A percentile compares a stretch with the other conserved stretches of the same genome.
Evolutionary conservation across 768 basidiomycete species (phyloP).

Genomic region (Mycena metata): DNA sequence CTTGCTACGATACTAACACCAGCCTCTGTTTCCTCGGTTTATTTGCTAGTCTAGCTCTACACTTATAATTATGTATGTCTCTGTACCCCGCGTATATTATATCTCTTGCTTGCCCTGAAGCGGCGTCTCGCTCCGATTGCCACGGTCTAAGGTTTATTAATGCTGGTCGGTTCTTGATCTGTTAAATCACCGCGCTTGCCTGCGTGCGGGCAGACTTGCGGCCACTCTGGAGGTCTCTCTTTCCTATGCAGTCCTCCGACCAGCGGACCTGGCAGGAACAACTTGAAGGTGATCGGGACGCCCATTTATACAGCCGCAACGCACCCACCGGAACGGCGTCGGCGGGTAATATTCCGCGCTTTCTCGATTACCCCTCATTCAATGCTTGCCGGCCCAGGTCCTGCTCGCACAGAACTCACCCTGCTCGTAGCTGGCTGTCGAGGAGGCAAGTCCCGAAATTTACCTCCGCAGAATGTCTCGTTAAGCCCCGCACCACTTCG

Average conservation of each 20-base stretch:
- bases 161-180: constrained; percentile 42
- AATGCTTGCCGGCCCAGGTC: constrained; percentile 23
- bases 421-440: constrained; percentile 87
- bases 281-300: constrained; percentile 43
- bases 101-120: constrained; percentile 3
- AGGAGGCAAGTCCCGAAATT: constrained; percentile 63
- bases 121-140: constrained; percentile 63
- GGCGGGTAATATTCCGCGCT: constrained; percentile 33
- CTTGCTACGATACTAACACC: constrained; percentile 16
- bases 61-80: constrained; percentile 8
- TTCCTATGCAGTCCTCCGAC: constrained; percentile 74
- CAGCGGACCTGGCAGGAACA: constrained; percentile 60
- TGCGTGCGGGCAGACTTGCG: constrained; percentile 69
- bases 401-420: constrained; percentile 56
- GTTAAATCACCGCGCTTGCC: constrained; percentile 74
- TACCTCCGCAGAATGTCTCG: constrained; percentile 35
- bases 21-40: constrained; percentile 14
- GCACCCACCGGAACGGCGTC: constrained; percentile 18
- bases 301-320: constrained; percentile 26
- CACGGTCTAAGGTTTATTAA: constrained; percentile 56
- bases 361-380: constrained; percentile 9
- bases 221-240: constrained; percentile 60
- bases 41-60: constrained; percentile 16
- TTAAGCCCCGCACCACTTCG: constrained; percentile 48
- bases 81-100: constrained; percentile 37